Percentiles rank a stretch among this genome's conserved stretches.
Conservation (phyloP, 805 yeast species). For the Candida lessepsii region DNA sequence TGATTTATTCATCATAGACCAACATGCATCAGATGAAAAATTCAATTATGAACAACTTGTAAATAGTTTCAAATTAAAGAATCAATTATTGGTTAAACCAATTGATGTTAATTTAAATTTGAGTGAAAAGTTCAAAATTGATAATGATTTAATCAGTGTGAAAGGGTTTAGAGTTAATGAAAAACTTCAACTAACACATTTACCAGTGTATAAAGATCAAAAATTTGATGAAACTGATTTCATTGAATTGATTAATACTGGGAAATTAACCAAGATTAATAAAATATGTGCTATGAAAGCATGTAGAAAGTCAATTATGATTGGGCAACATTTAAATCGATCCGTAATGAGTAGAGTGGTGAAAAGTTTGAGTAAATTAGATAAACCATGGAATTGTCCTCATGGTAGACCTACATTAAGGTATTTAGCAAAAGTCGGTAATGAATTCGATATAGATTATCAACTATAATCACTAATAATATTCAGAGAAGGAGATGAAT, state of each 20-base stretch:
- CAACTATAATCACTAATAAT: not conserved
- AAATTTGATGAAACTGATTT: slow-evolving; percentile 70
- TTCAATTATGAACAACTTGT: slow-evolving; percentile 72
- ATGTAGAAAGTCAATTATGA: slow-evolving; percentile 91
- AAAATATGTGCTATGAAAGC: slow-evolving; percentile 93
- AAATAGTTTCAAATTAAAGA: slow-evolving; percentile 50
- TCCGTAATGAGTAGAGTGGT: slow-evolving; percentile 70
- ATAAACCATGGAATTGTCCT: slow-evolving; percentile 96
- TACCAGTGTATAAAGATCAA: slow-evolving; percentile 73
- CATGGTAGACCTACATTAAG: slow-evolving; percentile 98
- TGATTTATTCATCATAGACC: slow-evolving; percentile 87
- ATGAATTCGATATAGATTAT: slow-evolving; percentile 18
- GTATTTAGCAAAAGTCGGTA: slow-evolving; percentile 45
- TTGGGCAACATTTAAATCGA: slow-evolving; percentile 66
- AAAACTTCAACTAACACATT: slow-evolving; percentile 49
- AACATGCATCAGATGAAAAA: slow-evolving; percentile 97
- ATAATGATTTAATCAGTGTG: slow-evolving; percentile 50
- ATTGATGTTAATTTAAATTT: slow-evolving; percentile 68
- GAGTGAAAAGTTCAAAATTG: slow-evolving; percentile 72
- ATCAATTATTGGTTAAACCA: slow-evolving; percentile 65
- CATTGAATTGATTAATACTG: slow-evolving; percentile 64
- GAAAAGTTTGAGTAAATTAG: slow-evolving; percentile 61
- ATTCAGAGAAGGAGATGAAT: no score
- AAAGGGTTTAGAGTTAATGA: slow-evolving; percentile 74
- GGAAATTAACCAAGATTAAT: slow-evolving; percentile 60